Percentiles rank a stretch among this genome's conserved stretches.
phyloP scores from a whole-genome alignment of 495 filamentous ascomycete species.

The Collariella sp. region DNA sequence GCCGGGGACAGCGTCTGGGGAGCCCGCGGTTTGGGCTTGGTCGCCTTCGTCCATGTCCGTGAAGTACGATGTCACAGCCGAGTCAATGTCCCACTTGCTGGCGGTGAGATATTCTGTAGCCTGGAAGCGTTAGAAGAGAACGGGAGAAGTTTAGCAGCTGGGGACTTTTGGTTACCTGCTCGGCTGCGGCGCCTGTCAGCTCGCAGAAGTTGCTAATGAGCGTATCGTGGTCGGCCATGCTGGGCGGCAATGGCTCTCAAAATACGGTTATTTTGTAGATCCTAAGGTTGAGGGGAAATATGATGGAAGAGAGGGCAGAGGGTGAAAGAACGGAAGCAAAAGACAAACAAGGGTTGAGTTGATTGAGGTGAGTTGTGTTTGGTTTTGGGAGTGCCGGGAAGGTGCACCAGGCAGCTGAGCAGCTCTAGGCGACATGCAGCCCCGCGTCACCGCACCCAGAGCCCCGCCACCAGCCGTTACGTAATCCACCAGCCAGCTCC shows the following conservation, averaged over 20 bases:
- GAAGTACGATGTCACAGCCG: conserved; percentile 62
- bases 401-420: conserved; percentile 21
- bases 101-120: conserved; percentile 60
- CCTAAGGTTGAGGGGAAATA: not conserved
- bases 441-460: conserved; percentile 6
- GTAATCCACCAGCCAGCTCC: not conserved
- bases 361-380: not conserved
- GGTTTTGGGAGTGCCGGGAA: not conserved
- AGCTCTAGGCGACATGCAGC: conserved; percentile 11
- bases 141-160: not conserved
- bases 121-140: conserved; percentile 23
- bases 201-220: conserved; percentile 64
- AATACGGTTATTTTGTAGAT: not conserved
- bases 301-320: not conserved
- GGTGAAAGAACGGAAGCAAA: not conserved
- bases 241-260: not conserved
- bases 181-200: conserved; percentile 56
- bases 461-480: conserved; percentile 10
- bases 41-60: conserved; percentile 55
- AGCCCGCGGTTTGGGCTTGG: conserved; percentile 10
- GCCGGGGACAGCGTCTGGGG: conserved; percentile 20
- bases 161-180: conserved; percentile 47
- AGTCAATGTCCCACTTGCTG: conserved; percentile 61
- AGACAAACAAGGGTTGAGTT: no score
- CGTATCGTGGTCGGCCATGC: conserved; percentile 55